These are phyloP conservation scores for Trypanosoma theileri DNA, from an alignment of 208 protist genomes.

Conservation along the genomic window DNA sequence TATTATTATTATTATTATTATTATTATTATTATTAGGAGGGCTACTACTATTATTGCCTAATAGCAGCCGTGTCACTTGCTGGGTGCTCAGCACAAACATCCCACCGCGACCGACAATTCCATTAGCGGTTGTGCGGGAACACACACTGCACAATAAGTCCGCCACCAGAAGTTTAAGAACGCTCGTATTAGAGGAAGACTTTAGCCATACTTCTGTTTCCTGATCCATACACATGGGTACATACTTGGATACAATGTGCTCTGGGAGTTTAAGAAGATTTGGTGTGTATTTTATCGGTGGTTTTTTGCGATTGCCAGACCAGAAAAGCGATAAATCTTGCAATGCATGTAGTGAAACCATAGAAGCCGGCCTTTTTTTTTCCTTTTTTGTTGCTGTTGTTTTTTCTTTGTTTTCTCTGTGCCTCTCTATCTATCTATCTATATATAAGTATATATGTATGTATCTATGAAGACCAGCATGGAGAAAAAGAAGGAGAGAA, in stretches of 20 bases:
- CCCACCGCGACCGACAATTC: slow-evolving; percentile 51
- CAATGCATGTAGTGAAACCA: not conserved
- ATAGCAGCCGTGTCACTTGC: slow-evolving; percentile 37
- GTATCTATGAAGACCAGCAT: too few species aligned
- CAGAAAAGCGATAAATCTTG: slow-evolving; percentile 37
- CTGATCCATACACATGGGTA: slow-evolving; percentile 41
- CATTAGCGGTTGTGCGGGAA: slow-evolving; percentile 81
- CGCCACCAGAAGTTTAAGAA: slow-evolving; percentile 38
- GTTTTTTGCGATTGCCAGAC: slow-evolving; percentile 40
- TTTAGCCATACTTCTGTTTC: slow-evolving; percentile 60
- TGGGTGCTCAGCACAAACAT: slow-evolving; percentile 85
- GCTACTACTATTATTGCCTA: not conserved
- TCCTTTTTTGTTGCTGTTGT: not conserved
- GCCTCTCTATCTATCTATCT: not conserved
- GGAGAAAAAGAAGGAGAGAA: too few species aligned
- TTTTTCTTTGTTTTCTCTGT: slow-evolving; percentile 5
- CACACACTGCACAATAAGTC: slow-evolving; percentile 48
- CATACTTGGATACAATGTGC: slow-evolving; percentile 40
- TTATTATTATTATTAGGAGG: not conserved
- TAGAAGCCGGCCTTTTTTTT: not conserved
- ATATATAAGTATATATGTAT: too few species aligned
- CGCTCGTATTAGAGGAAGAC: slow-evolving; percentile 35
- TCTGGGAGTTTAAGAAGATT: slow-evolving; percentile 37
- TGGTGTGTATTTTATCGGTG: slow-evolving; percentile 46
- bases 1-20: not conserved